Conservation (phyloP, 2,329 filamentous ascomycete species). For the Aspergillus terreus region DNA sequence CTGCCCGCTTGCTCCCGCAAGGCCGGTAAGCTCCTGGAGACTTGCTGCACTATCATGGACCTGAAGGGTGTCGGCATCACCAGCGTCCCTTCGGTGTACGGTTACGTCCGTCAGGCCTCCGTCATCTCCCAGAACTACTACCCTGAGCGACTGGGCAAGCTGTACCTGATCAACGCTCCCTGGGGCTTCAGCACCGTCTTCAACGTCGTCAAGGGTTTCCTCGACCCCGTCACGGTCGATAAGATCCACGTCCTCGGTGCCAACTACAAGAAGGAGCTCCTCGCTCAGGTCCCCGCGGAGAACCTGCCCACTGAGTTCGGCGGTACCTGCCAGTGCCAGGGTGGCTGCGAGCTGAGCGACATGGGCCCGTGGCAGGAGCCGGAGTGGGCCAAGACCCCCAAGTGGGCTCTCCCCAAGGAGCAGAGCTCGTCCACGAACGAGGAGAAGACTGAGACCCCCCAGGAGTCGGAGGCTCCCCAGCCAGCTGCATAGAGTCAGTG, state of each 20-base stretch:
- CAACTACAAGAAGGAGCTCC: slow-evolving; percentile 77
- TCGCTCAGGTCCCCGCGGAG: slow-evolving; percentile 80
- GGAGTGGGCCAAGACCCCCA: slow-evolving; percentile 42
- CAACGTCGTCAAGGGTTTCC: slow-evolving; percentile 82
- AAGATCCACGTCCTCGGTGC: slow-evolving; percentile 91
- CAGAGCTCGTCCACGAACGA: slow-evolving; percentile 20
- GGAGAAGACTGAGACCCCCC: slow-evolving; percentile 24
- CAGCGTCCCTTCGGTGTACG: slow-evolving; percentile 79
- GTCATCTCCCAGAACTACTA: slow-evolving; percentile 98
- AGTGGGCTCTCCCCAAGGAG: slow-evolving; percentile 38
- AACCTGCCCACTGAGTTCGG: slow-evolving; percentile 87
- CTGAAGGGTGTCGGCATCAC: slow-evolving; percentile 86
- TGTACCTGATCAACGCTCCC: slow-evolving; percentile 97
- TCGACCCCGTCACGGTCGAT: slow-evolving; percentile 91
- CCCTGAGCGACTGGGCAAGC: slow-evolving; percentile 89
- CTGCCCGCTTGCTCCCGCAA: slow-evolving; percentile 95
- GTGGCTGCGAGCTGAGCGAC: slow-evolving; percentile 83
- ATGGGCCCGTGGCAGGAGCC: slow-evolving; percentile 74
- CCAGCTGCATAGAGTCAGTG: slow-evolving; percentile 26
- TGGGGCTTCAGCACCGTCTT: slow-evolving; percentile 92
- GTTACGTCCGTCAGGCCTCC: slow-evolving; percentile 80
- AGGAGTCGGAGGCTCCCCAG: slow-evolving; percentile 18
- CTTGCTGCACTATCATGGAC: slow-evolving; percentile 98
- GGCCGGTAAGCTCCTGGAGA: slow-evolving; percentile 84
- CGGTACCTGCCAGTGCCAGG: slow-evolving; percentile 74